These are phyloP conservation scores for Trametes cingulata DNA, from an alignment of 768 basidiomycete species.

Conservation along the genomic window DNA sequence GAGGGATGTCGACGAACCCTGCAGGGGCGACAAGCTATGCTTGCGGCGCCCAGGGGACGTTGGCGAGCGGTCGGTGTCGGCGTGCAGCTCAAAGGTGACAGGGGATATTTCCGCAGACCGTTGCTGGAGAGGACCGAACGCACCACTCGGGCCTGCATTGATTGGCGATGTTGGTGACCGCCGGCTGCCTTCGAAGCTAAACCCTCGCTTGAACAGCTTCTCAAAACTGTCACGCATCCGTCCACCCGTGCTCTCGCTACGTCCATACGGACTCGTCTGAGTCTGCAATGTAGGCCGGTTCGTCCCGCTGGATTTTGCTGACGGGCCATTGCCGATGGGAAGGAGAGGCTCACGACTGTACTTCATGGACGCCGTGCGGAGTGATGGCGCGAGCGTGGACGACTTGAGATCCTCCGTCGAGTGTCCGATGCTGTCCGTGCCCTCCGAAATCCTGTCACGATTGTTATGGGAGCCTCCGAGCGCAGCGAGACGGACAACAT, in stretches of 20 bases:
- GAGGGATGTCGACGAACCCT: slow-evolving; percentile 25
- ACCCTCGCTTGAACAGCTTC: slow-evolving; percentile 52
- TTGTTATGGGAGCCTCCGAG: slow-evolving; percentile 38
- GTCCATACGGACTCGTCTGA: slow-evolving; percentile 29
- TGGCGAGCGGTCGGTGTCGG: slow-evolving; percentile 21
- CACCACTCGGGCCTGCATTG: slow-evolving; percentile 19
- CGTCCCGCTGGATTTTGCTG: slow-evolving; percentile 21
- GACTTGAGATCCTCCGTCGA: slow-evolving; percentile 33
- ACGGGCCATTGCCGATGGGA: slow-evolving; percentile 43
- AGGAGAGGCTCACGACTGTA: slow-evolving; percentile 75
- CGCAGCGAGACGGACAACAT: slow-evolving; percentile 43
- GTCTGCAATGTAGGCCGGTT: slow-evolving; percentile 30
- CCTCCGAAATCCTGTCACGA: slow-evolving; percentile 43
- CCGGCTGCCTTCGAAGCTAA: slow-evolving; percentile 39
- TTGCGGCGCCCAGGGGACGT: slow-evolving; percentile 25
- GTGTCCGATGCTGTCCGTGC: slow-evolving; percentile 34
- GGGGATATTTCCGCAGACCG: slow-evolving; percentile 21
- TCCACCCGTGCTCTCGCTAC: slow-evolving; percentile 34
- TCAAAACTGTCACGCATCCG: slow-evolving; percentile 63
- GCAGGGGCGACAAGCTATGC: slow-evolving; percentile 21
- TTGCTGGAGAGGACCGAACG: slow-evolving; percentile 21
- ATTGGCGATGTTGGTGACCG: slow-evolving; percentile 25
- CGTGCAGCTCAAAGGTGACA: slow-evolving; percentile 31
- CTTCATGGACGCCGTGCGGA: slow-evolving; percentile 44
- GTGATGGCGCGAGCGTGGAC: slow-evolving; percentile 40